Evolutionary conservation across 345 rosid species (phyloP).

Genomic region (Trapa bicornis): DNA sequence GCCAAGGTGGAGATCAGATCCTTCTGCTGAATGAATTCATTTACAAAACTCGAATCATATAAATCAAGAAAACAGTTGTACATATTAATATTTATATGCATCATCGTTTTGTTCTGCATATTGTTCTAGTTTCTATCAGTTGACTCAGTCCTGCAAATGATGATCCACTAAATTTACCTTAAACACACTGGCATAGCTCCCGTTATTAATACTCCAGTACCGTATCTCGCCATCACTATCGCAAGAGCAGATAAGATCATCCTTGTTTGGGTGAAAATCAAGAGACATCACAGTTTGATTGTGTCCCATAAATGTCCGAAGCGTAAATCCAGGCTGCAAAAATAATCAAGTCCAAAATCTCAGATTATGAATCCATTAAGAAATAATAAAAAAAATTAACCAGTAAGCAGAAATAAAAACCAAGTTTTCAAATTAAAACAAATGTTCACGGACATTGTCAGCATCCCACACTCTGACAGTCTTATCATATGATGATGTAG

Average conservation of each 20-base stretch:
- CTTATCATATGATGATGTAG: slow-evolving; percentile 92
- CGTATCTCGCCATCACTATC: slow-evolving; percentile 85
- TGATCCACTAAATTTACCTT: slow-evolving; percentile 38
- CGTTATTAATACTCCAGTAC: slow-evolving; percentile 83
- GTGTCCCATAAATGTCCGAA: slow-evolving; percentile 79
- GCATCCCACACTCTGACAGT: slow-evolving; percentile 99
- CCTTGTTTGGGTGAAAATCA: slow-evolving; percentile 85
- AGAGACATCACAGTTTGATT: slow-evolving; percentile 57
- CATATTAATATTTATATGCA: no score
- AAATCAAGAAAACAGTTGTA: neutral
- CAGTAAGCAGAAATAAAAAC: neutral
- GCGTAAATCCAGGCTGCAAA: slow-evolving; percentile 76
- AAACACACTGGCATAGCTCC: slow-evolving; percentile 61
- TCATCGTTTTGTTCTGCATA: no score
- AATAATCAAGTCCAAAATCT: neutral
- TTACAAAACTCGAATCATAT: neutral
- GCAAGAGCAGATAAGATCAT: slow-evolving; percentile 92
- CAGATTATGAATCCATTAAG: slow-evolving; percentile 2
- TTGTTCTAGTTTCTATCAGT: no score
- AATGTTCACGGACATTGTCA: slow-evolving; percentile 54
- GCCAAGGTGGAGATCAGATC: neutral
- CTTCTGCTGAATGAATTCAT: neutral
- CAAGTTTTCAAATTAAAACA: neutral
- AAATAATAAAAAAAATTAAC: neutral
- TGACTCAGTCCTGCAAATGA: no score